Evolutionary conservation across 1,284 basidiomycete species (phyloP), one percentile per base, ranked within the genome.

Genomic region (Tremellales sp.): DNA sequence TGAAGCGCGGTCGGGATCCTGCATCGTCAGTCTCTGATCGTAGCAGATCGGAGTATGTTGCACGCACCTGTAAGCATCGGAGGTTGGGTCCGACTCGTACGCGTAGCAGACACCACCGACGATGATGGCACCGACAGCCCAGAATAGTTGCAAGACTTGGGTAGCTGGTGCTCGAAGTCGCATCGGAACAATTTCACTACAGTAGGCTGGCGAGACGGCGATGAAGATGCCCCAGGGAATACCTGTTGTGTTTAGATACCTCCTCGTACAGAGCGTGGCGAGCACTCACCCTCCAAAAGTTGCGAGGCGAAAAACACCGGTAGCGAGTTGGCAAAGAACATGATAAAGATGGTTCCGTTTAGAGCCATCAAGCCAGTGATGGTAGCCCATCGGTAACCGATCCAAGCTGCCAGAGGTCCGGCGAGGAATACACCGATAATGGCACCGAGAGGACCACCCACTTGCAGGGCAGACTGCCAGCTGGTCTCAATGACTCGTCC

Each of bases 341-440:
- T 46, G 46, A 57, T 39, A 43, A 60, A 60, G 48, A 60, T 60
- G 43, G 45, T 44, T 7, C 49, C 56, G 46, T 57, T 60, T 51
- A 60, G 45, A 10, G 49, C 26, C 23, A 48, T 45, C 21, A 62
- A 52, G 8, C 63, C 66, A 45, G 51, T 8, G 7, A 68, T 35
- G 23, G 60, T 60, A 1, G 64, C 60, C 60, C 60, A 66, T 40
- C 64, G 61, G 49, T 66, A 68, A 13, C 66, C 64, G 48, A 65
- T 46, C n/a, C 53, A 40, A 45, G 52, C 57, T n/a, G 63, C 57
- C 17, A 70, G 46, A 19, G 68, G 68, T 17, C 64, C 66, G 36
- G 63, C 64, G 35, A 68, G 46, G 51, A 68, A 69, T 35, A 69
- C 65, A 43, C 69, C 69, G 37, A 71, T 61, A 6, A 69, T 50